phyloP scores from a whole-genome alignment of 441 rosid species.

The Bocquillonia castaneifolia region DNA sequence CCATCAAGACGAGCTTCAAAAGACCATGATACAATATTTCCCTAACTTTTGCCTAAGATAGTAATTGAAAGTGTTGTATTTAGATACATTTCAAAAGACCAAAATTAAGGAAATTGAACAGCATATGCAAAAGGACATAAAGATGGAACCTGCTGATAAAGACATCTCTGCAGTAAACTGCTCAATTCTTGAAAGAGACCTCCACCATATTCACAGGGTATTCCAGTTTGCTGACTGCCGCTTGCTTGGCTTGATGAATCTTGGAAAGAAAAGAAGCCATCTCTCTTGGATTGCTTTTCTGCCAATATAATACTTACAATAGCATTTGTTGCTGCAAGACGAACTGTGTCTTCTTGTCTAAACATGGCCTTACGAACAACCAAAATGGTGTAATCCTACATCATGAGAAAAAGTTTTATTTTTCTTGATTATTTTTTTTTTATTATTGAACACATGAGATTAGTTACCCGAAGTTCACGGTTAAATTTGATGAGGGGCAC shows the following conservation, averaged over 20 bases:
- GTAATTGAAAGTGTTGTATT: slow-evolving; percentile 22
- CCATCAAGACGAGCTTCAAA: slow-evolving; percentile 60
- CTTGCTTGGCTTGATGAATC: slow-evolving; percentile 90
- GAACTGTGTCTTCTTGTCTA: slow-evolving; percentile 63
- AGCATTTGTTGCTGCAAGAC: slow-evolving; percentile 62
- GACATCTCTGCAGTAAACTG: slow-evolving; percentile 77
- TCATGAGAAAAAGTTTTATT: not conserved
- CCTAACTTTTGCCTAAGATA: slow-evolving; percentile 55
- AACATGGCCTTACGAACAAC: slow-evolving; percentile 82
- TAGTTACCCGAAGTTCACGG: slow-evolving; percentile 60
- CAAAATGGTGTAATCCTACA: slow-evolving; percentile 65
- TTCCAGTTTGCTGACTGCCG: slow-evolving; percentile 70
- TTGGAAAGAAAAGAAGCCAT: slow-evolving; percentile 45
- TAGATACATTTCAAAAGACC: slow-evolving; percentile 13
- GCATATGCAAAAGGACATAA: not conserved
- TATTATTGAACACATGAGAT: not conserved
- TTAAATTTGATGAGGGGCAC: slow-evolving; percentile 62
- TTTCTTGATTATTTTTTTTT: not conserved
- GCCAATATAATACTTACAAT: slow-evolving; percentile 54
- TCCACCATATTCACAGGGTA: slow-evolving; percentile 34
- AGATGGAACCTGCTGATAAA: slow-evolving; percentile 59
- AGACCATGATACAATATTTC: slow-evolving; percentile 61
- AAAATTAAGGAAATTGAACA: not conserved
- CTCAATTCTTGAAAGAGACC: slow-evolving; percentile 62
- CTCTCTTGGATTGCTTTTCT: slow-evolving; percentile 54